phyloP scores from a whole-genome alignment of 2,329 filamentous ascomycete genomes.

The Phialophora verrucosa region DNA sequence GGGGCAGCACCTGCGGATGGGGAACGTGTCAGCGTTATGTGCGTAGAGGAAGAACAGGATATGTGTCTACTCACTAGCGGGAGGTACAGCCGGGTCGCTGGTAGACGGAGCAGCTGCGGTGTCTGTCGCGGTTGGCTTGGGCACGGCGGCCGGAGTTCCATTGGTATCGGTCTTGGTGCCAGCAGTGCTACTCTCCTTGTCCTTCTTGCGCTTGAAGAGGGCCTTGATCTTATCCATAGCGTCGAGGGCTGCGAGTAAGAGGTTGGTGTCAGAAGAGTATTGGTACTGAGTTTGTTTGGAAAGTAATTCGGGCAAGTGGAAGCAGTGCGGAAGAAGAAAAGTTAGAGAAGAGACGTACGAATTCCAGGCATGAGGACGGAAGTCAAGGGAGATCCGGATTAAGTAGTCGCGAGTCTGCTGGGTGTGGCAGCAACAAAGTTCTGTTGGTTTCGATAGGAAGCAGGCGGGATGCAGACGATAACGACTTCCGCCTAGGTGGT shows the following conservation, averaged over 20 bases:
- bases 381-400: conserved; percentile 22
- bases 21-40: conserved; percentile 3
- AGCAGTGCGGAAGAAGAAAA: conserved; percentile 8
- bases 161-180: conserved; percentile 32
- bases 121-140: conserved; percentile 33
- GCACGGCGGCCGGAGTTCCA: conserved; percentile 22
- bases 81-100: conserved; percentile 31
- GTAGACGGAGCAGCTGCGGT: conserved; percentile 33
- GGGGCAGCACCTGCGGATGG: conserved; percentile 30
- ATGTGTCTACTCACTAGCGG: conserved; percentile 32
- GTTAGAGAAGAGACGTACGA: conserved; percentile 35
- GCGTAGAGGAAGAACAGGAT: not conserved
- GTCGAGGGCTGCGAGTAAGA: conserved; percentile 33
- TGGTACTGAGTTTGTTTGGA: conserved; percentile 8
- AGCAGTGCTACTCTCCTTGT: conserved; percentile 24
- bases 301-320: conserved; percentile 11
- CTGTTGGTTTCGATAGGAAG: conserved; percentile 25
- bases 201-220: conserved; percentile 38
- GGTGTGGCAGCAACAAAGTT: conserved; percentile 14
- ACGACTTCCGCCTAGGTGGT: conserved; percentile 4
- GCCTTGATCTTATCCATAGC: conserved; percentile 41
- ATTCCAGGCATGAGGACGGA: conserved; percentile 37
- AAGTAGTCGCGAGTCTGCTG: conserved; percentile 25
- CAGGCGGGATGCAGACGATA: conserved; percentile 24
- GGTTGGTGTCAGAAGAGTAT: conserved; percentile 24